phyloP scores from a whole-genome alignment of 2,329 filamentous ascomycete genomes.

The Sarocladium oryzae region DNA sequence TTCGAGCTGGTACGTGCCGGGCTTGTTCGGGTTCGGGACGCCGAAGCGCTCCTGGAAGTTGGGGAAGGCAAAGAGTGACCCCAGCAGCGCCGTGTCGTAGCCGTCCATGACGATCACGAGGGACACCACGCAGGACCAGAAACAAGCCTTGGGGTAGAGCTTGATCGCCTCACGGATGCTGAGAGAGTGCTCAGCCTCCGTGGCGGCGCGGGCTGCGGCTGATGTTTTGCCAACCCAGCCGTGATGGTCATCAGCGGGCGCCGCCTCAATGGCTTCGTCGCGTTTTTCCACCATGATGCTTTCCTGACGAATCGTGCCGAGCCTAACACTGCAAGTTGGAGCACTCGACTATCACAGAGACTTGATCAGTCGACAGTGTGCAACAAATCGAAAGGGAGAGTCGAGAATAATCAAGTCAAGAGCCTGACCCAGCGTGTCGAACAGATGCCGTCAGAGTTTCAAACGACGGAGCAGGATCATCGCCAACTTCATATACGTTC shows the following conservation, averaged over 20 bases:
- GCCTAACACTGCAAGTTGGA: too few relatives aligned
- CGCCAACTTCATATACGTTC: too few relatives aligned
- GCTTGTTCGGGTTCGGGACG: constrained; percentile 2
- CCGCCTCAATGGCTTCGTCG: not conserved
- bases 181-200: constrained; percentile 17
- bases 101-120: constrained; percentile 10
- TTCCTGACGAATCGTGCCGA: too few relatives aligned
- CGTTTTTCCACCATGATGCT: not conserved
- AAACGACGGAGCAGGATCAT: too few relatives aligned
- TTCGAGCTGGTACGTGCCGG: constrained; percentile 1
- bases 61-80: constrained; percentile 26
- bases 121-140: constrained; percentile 23
- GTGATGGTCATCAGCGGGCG: not conserved
- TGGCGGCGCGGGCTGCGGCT: constrained; percentile 9
- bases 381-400: too few relatives aligned
- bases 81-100: constrained; percentile 17
- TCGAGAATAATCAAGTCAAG: too few relatives aligned
- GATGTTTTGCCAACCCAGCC: not conserved
- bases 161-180: constrained; percentile 17
- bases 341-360: too few relatives aligned
- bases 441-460: too few relatives aligned
- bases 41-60: constrained; percentile 24
- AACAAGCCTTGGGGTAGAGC: constrained; percentile 23
- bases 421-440: too few relatives aligned
- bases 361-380: too few relatives aligned